Conservation (phyloP, 2,329 filamentous ascomycete genomes). For the Xylaria sp. region DNA sequence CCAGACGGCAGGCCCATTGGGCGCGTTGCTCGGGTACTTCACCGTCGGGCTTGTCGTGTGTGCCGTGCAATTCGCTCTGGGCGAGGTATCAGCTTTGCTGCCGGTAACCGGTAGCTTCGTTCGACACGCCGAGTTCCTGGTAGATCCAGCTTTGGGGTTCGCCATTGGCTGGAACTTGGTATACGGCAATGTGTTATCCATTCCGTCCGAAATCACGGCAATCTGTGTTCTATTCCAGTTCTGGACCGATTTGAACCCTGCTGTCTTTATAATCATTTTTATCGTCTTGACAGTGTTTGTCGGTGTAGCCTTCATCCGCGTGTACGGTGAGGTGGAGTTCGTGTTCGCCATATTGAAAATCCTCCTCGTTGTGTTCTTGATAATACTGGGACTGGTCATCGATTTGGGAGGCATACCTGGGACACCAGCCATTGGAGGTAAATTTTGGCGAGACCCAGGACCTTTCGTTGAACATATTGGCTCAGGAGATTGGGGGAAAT, state of each 20-base stretch:
- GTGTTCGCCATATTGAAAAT: constrained; percentile 67
- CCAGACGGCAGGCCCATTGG: constrained; percentile 60
- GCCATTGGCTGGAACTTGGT: constrained; percentile 66
- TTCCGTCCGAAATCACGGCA: constrained; percentile 71
- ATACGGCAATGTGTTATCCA: constrained; percentile 65
- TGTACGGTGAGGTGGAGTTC: constrained; percentile 70
- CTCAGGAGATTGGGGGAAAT: constrained; percentile 67
- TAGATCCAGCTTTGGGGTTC: constrained; percentile 70
- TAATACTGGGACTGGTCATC: constrained; percentile 71
- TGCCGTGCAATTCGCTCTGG: constrained; percentile 68
- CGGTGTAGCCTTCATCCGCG: constrained; percentile 66
- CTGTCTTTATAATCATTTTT: constrained; percentile 64
- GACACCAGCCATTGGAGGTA: constrained; percentile 70
- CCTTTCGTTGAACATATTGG: constrained; percentile 75
- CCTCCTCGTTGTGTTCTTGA: constrained; percentile 69
- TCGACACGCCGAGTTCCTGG: constrained; percentile 68
- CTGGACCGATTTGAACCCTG: constrained; percentile 68
- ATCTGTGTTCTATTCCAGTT: constrained; percentile 71
- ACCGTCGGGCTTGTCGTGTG: constrained; percentile 67
- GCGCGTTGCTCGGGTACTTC: constrained; percentile 63
- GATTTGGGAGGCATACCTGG: constrained; percentile 71
- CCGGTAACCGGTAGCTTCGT: constrained; percentile 73
- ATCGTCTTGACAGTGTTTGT: constrained; percentile 66
- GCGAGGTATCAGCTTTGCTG: constrained; percentile 69
- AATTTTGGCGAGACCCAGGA: constrained; percentile 76